Percentiles rank a stretch among this genome's conserved stretches.
These are phyloP conservation scores for Begonia loranthoides DNA, from an alignment of 306 rosid species.

Conservation along the genomic window DNA sequence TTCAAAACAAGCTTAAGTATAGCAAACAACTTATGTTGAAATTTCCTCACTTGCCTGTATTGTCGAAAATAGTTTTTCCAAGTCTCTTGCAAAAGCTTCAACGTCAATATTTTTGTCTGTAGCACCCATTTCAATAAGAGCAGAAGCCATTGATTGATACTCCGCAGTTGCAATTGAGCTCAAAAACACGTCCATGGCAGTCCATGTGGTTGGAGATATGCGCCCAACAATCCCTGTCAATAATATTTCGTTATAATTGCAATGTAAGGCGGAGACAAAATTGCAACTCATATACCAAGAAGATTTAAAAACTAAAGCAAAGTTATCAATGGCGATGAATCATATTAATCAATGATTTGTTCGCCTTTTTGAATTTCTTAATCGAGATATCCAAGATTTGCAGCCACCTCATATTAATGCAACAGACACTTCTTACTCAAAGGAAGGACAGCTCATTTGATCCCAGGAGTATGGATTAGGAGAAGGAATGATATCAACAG, in stretches of 20 bases:
- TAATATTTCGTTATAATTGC: neutral
- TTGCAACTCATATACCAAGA: too few species aligned
- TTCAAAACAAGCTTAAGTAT: neutral
- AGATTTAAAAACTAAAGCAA: too few species aligned
- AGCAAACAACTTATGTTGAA: neutral
- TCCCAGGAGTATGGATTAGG: neutral
- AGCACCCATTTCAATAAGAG: slow-evolving; percentile 96
- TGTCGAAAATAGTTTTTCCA: slow-evolving; percentile 72
- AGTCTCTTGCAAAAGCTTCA: slow-evolving; percentile 65
- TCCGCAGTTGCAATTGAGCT: slow-evolving; percentile 79
- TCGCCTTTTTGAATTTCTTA: too few species aligned
- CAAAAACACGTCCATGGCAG: slow-evolving; percentile 88
- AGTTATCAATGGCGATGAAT: too few species aligned
- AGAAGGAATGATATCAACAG: slow-evolving; percentile 7
- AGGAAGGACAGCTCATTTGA: neutral
- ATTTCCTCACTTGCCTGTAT: slow-evolving; percentile 46
- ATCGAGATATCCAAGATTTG: too few species aligned
- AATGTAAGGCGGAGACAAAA: too few species aligned
- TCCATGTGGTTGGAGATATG: slow-evolving; percentile 85
- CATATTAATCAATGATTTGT: too few species aligned
- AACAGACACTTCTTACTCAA: neutral
- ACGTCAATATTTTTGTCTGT: slow-evolving; percentile 53
- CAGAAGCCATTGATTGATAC: slow-evolving; percentile 82
- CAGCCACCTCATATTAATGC: neutral
- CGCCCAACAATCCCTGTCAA: slow-evolving; percentile 84